Evolutionary conservation across 2,329 filamentous ascomycete genomes (phyloP).

Genomic region (Zasmidium angulare): DNA sequence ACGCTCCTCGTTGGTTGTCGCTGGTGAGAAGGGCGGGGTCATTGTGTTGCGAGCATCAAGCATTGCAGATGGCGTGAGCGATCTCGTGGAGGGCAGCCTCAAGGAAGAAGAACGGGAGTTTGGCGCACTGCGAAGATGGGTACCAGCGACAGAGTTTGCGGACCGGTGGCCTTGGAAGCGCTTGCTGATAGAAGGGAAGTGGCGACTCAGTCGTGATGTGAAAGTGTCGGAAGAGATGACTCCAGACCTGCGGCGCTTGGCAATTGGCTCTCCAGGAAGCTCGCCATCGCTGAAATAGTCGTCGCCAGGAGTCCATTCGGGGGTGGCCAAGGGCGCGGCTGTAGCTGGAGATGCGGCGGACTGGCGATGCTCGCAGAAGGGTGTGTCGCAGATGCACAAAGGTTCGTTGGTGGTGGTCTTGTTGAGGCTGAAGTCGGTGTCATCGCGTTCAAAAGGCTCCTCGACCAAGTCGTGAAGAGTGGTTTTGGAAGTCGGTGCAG

Average conservation of each 20-base stretch:
- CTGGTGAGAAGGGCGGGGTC: conserved; percentile 35
- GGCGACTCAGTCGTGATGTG: conserved; percentile 61
- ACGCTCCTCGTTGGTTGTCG: conserved; percentile 10
- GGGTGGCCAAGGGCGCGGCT: conserved; percentile 6
- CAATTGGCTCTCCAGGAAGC: conserved; percentile 46
- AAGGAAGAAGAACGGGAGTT: conserved; percentile 62
- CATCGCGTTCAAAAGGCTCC: conserved; percentile 71
- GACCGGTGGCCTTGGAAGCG: conserved; percentile 55
- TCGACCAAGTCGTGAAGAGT: conserved; percentile 80
- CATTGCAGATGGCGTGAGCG: conserved; percentile 43
- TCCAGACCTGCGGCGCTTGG: conserved; percentile 58
- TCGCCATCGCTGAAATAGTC: conserved; percentile 64
- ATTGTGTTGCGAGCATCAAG: conserved; percentile 36
- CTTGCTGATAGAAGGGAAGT: conserved; percentile 50
- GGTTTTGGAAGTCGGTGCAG: conserved; percentile 55
- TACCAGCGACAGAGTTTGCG: conserved; percentile 24
- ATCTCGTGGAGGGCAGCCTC: conserved; percentile 72
- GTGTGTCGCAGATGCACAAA: conserved; percentile 69
- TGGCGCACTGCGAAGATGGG: conserved; percentile 35
- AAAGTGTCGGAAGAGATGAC: conserved; percentile 64
- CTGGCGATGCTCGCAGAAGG: conserved; percentile 56
- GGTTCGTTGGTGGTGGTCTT: conserved; percentile 37
- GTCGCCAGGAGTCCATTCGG: conserved; percentile 39
- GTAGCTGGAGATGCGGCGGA: conserved; percentile 5
- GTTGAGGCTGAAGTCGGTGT: conserved; percentile 47